Evolutionary conservation across 768 basidiomycete species (phyloP).

Genomic region (Antrodiella citrinella): DNA sequence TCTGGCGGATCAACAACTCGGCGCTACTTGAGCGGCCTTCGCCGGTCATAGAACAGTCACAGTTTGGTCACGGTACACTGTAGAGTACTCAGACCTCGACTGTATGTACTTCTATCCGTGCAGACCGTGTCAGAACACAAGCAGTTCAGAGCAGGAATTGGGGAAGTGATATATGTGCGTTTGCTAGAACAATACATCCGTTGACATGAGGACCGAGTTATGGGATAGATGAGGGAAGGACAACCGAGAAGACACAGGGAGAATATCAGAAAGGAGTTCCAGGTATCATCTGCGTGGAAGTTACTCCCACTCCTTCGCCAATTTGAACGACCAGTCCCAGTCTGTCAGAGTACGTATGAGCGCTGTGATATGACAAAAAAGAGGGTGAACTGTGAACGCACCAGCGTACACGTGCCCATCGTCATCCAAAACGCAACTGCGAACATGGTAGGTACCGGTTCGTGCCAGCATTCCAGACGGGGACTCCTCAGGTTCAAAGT

Average conservation of each 20-base stretch:
- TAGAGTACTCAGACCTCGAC: too few relatives aligned
- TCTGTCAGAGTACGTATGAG: constrained; percentile 31
- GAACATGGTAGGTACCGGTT: constrained; percentile 67
- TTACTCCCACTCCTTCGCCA: constrained; percentile 82
- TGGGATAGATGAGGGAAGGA: constrained; percentile 18
- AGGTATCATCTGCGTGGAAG: not conserved
- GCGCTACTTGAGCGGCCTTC: too few relatives aligned
- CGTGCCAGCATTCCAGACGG: constrained; percentile 82
- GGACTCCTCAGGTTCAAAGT: constrained; percentile 60
- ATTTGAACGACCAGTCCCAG: constrained; percentile 87
- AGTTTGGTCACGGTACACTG: too few relatives aligned
- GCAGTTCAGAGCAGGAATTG: not conserved
- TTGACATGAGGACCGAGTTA: constrained; percentile 10
- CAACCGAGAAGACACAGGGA: constrained; percentile 18
- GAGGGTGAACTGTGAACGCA: too few relatives aligned
- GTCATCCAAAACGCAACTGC: constrained; percentile 81
- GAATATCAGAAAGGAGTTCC: constrained; percentile 24
- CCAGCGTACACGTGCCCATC: constrained; percentile 76
- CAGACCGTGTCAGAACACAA: not conserved
- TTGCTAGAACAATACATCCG: not conserved
- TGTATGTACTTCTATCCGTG: too few relatives aligned
- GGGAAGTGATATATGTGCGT: not conserved
- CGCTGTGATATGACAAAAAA: not conserved
- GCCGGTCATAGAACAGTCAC: too few relatives aligned
- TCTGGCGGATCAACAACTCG: too few relatives aligned